These are phyloP conservation scores for Gaultheria prostrata DNA, from an alignment of 148 eudicot species.

Conservation along the genomic window DNA sequence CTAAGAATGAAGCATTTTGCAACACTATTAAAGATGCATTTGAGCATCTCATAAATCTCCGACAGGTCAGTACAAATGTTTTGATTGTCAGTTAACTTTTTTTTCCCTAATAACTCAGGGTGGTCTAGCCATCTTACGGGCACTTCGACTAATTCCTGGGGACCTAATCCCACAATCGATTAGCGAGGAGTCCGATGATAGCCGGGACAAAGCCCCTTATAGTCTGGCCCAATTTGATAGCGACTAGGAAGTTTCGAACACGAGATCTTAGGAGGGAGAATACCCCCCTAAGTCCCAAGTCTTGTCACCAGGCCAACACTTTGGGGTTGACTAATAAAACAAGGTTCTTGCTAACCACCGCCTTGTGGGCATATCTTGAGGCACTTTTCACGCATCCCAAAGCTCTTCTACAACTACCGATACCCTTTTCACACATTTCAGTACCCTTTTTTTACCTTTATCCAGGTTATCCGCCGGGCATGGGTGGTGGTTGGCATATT, in stretches of 20 bases:
- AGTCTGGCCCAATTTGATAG: no score
- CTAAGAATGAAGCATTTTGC: constrained; percentile 79
- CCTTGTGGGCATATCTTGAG: neutral
- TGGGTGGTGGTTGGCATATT: neutral
- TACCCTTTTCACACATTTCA: neutral
- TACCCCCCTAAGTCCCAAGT: no score
- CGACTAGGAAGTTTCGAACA: no score
- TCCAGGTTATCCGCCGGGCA: neutral
- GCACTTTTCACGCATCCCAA: neutral
- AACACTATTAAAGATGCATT: constrained; percentile 91
- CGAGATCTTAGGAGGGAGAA: no score
- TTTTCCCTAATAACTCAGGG: no score
- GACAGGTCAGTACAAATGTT: constrained; percentile 60
- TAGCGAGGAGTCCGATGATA: no score
- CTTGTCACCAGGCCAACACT: no score
- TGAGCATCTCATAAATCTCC: constrained; percentile 92
- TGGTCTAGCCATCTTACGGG: no score
- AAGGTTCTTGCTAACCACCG: neutral
- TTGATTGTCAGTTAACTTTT: neutral
- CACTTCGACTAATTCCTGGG: no score
- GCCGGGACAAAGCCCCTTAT: no score
- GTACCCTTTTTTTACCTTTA: neutral
- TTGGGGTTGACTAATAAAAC: neutral
- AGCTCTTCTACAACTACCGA: neutral
- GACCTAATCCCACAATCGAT: no score